Base-by-base conservation (phyloP, 805 yeast genomes). In the Starmerella apis region DNA sequence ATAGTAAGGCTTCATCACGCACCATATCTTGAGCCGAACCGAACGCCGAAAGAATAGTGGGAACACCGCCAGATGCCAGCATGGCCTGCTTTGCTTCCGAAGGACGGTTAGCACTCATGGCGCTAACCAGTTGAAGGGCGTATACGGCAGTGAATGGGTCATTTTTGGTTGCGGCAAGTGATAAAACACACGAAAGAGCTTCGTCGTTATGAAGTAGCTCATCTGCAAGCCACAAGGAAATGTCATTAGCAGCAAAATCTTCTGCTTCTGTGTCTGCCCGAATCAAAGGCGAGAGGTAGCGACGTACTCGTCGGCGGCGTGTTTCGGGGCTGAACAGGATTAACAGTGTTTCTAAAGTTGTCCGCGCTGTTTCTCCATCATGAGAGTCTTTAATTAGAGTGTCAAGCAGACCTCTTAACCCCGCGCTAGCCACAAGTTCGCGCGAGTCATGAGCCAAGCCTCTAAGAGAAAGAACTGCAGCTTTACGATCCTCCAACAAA, bases 211-310 rank as follows among this genome's bases (percentile, higher is more conserved):
- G 88, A 1, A 88, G 83, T 59, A 92, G 70, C 60, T 86, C 96
- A 66, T 92, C 98, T 0, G 97, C 86, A 28, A 92, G 84, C 95
- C 96, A 88, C 49, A 88, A 68, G 0, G 96, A 84, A 56, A 92
- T 84, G 60, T 86, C 59, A 63, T 88, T 97, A 11, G 79, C 76
- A 3, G 68, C 61, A 4, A 70, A 65, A 76, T 46, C 49, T 80
- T 67, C 2, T 90, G 36, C 38, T 24, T 27, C 36, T 18, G 66
- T 81, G 81, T 60, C 80, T 82, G 20, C 76, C 59, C 55, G 94
- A 22, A 51, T 47, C 27, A 64, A 54, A 10, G 66, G 64, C n/a
- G 65, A 61, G 18, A 50, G 41, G 52, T 63, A 64, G 43, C 55
- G 47, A 42, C 56, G 58, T 51, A 58, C 51, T 25, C 59, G 52